Evolutionary conservation across 371 early-diverging fungal genomes (phyloP), one percentile per base, ranked within the genome.

Genomic region (Mycotypha africana): DNA sequence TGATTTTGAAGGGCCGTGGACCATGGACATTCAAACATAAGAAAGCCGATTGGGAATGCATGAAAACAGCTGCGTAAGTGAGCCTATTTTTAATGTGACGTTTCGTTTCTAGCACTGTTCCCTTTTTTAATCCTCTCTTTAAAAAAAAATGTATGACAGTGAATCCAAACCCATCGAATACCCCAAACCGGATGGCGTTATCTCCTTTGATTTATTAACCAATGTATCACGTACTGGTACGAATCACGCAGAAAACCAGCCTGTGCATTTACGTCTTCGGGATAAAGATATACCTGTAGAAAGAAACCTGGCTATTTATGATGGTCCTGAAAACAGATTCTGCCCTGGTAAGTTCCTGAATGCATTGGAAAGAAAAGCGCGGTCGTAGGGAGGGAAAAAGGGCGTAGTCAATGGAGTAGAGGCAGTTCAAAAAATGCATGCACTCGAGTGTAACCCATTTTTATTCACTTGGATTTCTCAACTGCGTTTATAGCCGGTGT

Each of bases 311-410:
- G 72, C 76, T 11, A 72, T 86, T n/a, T 98, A 74, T 78, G 96
- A 85, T 44, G 98, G 98, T 0, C 96, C 96, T n/a, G 98, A 98
- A 67, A 81, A 82, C 42, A 81, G 92, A 49, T 97, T 97, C 80
- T 98, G 98, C 58, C 98, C 98, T 17, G 89, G 86, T 85, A 70
- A 55, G 42, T 51, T 0, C 15, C 11, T 15, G 2, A 7, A 3
- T 12, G n/a, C n/a, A n/a, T n/a, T n/a, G n/a, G n/a, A n/a, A n/a
- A n/a, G n/a, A n/a, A n/a, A n/a, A n/a, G n/a, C n/a, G n/a, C n/a
- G n/a, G n/a, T n/a, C n/a, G n/a, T n/a, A n/a, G n/a, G n/a, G n/a
- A n/a, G n/a, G n/a, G n/a, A n/a, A n/a, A n/a, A n/a, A n/a, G n/a
- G n/a, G n/a, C n/a, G n/a, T n/a, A 46, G 85, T n/a, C n/a, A n/a